A percentile compares a stretch with the other conserved stretches of the same genome.
Conservation (phyloP, 2,329 filamentous ascomycete species). For the Claviceps africana region DNA sequence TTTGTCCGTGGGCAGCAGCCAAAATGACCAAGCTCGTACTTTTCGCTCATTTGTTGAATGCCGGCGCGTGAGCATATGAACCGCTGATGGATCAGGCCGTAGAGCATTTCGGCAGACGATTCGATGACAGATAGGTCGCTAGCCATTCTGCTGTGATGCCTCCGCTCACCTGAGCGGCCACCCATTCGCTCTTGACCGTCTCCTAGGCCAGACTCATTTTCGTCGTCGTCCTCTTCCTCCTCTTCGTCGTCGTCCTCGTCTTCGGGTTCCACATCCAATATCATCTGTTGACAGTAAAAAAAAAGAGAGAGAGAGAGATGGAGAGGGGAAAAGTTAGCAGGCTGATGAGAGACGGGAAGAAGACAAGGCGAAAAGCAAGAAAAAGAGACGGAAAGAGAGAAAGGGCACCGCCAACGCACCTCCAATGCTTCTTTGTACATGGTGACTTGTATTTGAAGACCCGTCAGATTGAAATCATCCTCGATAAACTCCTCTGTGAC, state of each 20-base stretch:
- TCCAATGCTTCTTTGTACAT: conserved; percentile 99
- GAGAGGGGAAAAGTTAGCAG: not conserved
- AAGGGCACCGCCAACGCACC: conserved; percentile 25
- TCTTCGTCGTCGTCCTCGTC: conserved; percentile 82
- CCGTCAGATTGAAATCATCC: conserved; percentile 98
- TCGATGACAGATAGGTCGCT: conserved; percentile 93
- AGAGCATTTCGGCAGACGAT: conserved; percentile 93
- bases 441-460: conserved; percentile 83
- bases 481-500: conserved; percentile 98
- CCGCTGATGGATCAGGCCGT: conserved; percentile 93
- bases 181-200: conserved; percentile 44
- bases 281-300: conserved; percentile 50
- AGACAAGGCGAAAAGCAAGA: not conserved
- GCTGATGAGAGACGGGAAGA: not conserved
- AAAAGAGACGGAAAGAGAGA: not conserved
- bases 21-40: conserved; percentile 95
- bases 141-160: conserved; percentile 71
- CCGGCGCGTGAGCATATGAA: conserved; percentile 94
- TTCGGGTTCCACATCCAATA: conserved; percentile 92
- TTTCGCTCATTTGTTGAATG: conserved; percentile 98
- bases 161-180: conserved; percentile 40
- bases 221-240: conserved; percentile 62
- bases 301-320: not conserved
- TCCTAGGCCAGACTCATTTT: conserved; percentile 48
- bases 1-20: conserved; percentile 88